phyloP scores from a whole-genome alignment of 257 asterid species.

The Forsythia viridissima region DNA sequence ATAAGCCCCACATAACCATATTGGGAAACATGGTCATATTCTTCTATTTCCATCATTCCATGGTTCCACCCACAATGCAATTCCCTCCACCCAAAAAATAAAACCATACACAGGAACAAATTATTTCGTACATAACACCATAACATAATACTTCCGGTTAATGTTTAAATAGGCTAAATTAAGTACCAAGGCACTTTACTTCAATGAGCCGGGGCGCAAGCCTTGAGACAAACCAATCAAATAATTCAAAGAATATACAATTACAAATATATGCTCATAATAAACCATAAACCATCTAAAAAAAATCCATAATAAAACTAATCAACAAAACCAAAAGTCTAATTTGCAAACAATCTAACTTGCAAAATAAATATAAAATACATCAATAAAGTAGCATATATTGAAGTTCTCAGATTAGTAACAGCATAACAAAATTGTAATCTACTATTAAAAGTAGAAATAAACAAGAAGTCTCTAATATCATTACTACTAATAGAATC shows the following conservation, averaged over 20 bases:
- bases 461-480: neutral
- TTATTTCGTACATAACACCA: slow-evolving; percentile 8
- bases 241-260: too few species aligned
- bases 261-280: too few species aligned
- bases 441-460: neutral
- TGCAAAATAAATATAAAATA: too few species aligned
- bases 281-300: too few species aligned
- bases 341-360: too few species aligned
- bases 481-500: neutral
- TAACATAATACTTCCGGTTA: neutral
- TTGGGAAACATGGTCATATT: neutral
- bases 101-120: neutral
- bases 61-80: neutral
- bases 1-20: neutral
- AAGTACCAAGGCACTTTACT: neutral
- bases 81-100: slow-evolving; percentile 3
- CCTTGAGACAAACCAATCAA: neutral
- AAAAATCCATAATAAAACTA: too few species aligned
- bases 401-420: neutral
- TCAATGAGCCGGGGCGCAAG: neutral
- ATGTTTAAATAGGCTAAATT: neutral
- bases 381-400: too few species aligned
- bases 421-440: neutral
- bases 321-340: too few species aligned
- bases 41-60: neutral